Conservation (phyloP, 257 asterid species). For the Fraxinus quadrangulata region DNA sequence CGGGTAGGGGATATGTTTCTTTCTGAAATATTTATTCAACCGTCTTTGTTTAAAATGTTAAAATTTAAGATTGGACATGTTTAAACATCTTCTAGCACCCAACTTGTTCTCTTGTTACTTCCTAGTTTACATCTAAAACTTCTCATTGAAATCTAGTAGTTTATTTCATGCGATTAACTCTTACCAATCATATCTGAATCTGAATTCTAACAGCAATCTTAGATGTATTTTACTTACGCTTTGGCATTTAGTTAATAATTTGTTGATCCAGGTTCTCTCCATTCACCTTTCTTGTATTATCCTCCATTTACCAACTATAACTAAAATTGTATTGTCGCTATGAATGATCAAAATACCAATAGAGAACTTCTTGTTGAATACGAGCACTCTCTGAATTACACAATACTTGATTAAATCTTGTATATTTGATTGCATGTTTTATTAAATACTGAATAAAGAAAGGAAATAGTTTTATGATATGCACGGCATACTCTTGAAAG, state of each 20-base stretch:
- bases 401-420: background rate
- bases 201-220: background rate
- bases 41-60: background rate
- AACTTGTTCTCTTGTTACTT: background rate
- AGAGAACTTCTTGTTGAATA: background rate
- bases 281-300: background rate
- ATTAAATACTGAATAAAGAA: background rate
- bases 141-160: conserved; percentile 31
- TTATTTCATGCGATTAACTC: conserved; percentile 50
- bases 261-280: background rate
- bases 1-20: background rate
- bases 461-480: background rate
- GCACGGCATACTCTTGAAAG: background rate
- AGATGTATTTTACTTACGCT: background rate
- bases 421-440: background rate
- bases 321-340: background rate
- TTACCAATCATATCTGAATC: too few species aligned
- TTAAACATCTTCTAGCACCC: background rate
- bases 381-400: background rate
- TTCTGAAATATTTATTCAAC: background rate
- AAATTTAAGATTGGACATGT: background rate
- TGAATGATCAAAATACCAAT: background rate
- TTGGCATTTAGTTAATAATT: background rate
- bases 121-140: background rate
- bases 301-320: background rate